A percentile compares a stretch with the other conserved stretches of the same genome.
These are phyloP conservation scores for Penicillium sp. DNA, from an alignment of 2,329 filamentous ascomycete species.

Conservation along the genomic window DNA sequence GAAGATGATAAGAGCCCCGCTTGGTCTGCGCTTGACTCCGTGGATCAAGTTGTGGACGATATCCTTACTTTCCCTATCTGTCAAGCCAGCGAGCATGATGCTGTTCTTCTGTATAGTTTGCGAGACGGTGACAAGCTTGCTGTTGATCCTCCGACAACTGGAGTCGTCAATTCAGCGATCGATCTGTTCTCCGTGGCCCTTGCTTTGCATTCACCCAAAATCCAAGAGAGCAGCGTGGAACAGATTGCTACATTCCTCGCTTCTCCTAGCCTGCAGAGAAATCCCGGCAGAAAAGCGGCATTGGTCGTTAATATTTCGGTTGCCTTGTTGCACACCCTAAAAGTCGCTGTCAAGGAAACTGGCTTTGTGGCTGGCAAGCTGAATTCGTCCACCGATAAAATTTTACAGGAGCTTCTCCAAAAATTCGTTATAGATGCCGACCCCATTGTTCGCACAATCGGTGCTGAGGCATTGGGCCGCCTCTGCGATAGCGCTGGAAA, in stretches of 20 bases:
- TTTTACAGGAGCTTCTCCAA: conserved; percentile 68
- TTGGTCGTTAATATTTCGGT: conserved; percentile 87
- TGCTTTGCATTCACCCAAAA: conserved; percentile 81
- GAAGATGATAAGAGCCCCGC: conserved; percentile 55
- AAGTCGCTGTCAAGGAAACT: conserved; percentile 81
- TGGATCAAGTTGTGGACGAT: conserved; percentile 43
- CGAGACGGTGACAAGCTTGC: conserved; percentile 49
- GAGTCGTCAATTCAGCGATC: conserved; percentile 92
- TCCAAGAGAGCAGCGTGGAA: conserved; percentile 94
- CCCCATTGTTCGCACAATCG: conserved; percentile 79
- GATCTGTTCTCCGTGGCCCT: conserved; percentile 89
- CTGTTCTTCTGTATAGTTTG: conserved; percentile 70
- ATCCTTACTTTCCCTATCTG: conserved; percentile 64
- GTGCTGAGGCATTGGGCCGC: conserved; percentile 79
- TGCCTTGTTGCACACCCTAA: conserved; percentile 75
- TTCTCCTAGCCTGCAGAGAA: conserved; percentile 74
- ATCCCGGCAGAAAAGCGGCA: conserved; percentile 83
- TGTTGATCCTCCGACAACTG: conserved; percentile 81
- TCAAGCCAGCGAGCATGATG: conserved; percentile 84
- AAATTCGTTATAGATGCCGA: conserved; percentile 80
- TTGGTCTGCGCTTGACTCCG: conserved; percentile 41
- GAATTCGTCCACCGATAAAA: conserved; percentile 73
- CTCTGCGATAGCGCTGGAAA: conserved; percentile 85
- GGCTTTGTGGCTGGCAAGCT: conserved; percentile 70
- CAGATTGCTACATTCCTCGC: conserved; percentile 89